phyloP scores from a whole-genome alignment of 805 yeast species.

The Pichia ethanolica region DNA sequence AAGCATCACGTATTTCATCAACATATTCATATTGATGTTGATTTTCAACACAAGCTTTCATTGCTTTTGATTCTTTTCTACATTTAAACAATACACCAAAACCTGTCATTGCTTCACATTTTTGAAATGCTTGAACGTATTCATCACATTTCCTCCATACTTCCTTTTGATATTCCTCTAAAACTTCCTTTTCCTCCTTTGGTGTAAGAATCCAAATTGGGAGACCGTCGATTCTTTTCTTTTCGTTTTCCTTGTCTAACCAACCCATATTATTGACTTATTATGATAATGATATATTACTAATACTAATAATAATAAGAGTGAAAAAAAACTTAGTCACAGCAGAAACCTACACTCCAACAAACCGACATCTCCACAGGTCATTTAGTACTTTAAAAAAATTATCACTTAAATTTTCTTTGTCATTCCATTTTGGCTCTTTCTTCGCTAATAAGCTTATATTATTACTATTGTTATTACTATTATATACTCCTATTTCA shows the following conservation, averaged over 20 bases:
- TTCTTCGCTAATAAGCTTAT: too few species aligned
- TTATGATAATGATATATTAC: too few species aligned
- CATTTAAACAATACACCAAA: constrained; percentile 63
- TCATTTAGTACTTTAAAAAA: too few species aligned
- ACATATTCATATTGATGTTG: constrained; percentile 57
- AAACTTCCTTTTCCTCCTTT: constrained; percentile 64
- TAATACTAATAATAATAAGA: background rate
- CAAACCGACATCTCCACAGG: too few species aligned
- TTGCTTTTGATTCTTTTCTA: constrained; percentile 45
- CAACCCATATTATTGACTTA: background rate
- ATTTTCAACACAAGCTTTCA: constrained; percentile 55
- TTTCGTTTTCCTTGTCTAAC: constrained; percentile 12
- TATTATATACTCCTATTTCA: too few species aligned
- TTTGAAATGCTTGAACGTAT: constrained; percentile 58
- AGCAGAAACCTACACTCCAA: too few species aligned
- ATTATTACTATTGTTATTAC: too few species aligned
- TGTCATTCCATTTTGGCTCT: too few species aligned
- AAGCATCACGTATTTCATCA: constrained; percentile 61
- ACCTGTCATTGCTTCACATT: constrained; percentile 59
- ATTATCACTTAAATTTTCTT: too few species aligned
- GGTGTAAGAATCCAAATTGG: constrained; percentile 78
- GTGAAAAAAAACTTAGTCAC: too few species aligned
- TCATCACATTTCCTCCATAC: constrained; percentile 64
- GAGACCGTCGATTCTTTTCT: constrained; percentile 31
- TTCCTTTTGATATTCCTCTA: constrained; percentile 59